Percentiles rank a stretch among this genome's conserved stretches.
Conservation (phyloP, 345 rosid species). For the Mercurialis annua region DNA sequence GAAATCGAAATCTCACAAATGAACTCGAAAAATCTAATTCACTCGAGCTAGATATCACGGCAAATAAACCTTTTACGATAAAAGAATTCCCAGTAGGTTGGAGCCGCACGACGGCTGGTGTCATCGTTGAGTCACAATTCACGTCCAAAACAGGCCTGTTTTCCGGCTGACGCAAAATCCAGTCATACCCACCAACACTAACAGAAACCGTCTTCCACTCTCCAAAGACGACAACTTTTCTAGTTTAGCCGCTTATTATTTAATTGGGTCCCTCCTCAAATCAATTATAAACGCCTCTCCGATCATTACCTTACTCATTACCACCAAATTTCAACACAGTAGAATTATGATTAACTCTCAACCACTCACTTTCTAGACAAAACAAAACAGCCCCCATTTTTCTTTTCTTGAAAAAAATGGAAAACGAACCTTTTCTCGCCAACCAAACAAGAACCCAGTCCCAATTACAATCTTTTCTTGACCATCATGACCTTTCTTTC, state of each 20-base stretch:
- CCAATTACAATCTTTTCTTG: conserved; percentile 31
- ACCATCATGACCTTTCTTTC: conserved; percentile 22
- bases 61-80: no score
- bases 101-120: neutral
- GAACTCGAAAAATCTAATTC: no score
- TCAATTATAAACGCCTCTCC: neutral
- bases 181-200: neutral
- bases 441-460: conserved; percentile 33
- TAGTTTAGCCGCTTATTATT: neutral
- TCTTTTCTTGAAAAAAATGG: conserved; percentile 31
- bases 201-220: neutral
- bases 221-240: neutral
- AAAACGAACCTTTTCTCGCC: conserved; percentile 41
- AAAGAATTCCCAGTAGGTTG: neutral
- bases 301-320: neutral
- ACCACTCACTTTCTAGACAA: neutral
- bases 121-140: neutral
- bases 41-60: no score
- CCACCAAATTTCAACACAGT: neutral
- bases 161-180: neutral
- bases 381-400: neutral
- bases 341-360: neutral
- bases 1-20: no score
- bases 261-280: neutral
- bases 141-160: neutral